Base-by-base conservation (phyloP, 208 protist species). In the Leishmania mexicana region DNA sequence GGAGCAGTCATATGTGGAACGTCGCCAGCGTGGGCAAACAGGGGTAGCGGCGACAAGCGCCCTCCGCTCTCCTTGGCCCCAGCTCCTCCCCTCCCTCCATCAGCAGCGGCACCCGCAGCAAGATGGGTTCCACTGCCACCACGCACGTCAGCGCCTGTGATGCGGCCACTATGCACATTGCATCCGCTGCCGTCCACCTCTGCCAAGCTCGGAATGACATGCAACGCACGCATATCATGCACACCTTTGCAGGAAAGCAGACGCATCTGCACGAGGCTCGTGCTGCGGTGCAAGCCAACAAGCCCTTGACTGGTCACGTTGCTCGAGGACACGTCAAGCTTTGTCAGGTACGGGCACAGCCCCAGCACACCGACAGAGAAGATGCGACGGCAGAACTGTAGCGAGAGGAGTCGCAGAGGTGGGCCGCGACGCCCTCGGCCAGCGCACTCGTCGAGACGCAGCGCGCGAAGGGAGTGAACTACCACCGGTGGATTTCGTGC, bases 251-350 rank as follows among this genome's bases (percentile, higher is more conserved):
- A 82, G 47, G 70, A 51, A 8, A 47, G 57, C 40, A 82, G 79
- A 10, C 79, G 79, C 58, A 82, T 54, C 79, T 77, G 79, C 54
- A 19, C 31, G 11, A 82, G 71, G n/a, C 47, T 67, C 1, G 28
- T 40, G 47, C 79, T 72, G 28, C 79, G 71, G 58, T 72, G 79
- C 72, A 82, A 49, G 15, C 79, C 79, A 7, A 70, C 6, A 45
- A 82, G 45, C 8, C 79, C 79, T 31, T 47, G 54, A 28, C 79
- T 77, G 8, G 79, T 82, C 4, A 82, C 79, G 71, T 82, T 82
- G 47, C 68, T 77, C 10, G 38, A 76, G 24, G 79, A 82, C n/a
- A 82, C 42, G 71, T 82, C 79, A 0, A 81, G 79, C 71, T 82
- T 82, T 45, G 58, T 76, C 17, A 77, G 71, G 47, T 74, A 47